phyloP scores from a whole-genome alignment of 2,329 filamentous ascomycete genomes.

The Stagonosporopsis vannaccii region DNA sequence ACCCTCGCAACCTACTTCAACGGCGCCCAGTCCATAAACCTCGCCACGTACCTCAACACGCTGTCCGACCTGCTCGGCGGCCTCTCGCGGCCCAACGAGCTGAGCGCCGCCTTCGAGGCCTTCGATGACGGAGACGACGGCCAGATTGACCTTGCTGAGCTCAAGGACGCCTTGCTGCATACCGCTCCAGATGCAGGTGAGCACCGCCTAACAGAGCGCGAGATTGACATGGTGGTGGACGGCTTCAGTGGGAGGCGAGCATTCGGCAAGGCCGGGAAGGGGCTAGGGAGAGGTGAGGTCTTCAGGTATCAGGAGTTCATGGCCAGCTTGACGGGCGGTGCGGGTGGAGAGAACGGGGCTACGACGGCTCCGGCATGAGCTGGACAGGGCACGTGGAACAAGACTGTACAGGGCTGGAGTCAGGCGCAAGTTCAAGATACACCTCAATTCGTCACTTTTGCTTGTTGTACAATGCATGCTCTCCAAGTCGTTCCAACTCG shows the following conservation, averaged over 20 bases:
- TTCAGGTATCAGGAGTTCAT: conserved; percentile 96
- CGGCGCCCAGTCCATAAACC: conserved; percentile 74
- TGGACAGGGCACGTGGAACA: background rate
- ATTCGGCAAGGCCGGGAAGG: conserved; percentile 70
- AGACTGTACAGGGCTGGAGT: background rate
- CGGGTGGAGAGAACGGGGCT: conserved; percentile 30
- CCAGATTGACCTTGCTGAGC: conserved; percentile 82
- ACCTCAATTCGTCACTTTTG: background rate
- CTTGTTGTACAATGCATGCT: too few relatives aligned
- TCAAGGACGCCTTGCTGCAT: conserved; percentile 82
- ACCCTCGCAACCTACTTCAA: conserved; percentile 84
- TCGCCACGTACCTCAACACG: conserved; percentile 85
- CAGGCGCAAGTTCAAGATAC: background rate
- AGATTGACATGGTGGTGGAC: conserved; percentile 86
- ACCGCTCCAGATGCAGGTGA: conserved; percentile 72
- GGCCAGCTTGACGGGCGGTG: conserved; percentile 54
- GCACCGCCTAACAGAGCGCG: conserved; percentile 52
- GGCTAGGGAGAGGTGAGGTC: conserved; percentile 74
- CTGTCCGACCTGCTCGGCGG: conserved; percentile 76
- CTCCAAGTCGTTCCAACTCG: too few relatives aligned
- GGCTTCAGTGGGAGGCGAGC: conserved; percentile 86
- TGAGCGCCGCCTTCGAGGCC: conserved; percentile 88
- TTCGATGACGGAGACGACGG: conserved; percentile 97
- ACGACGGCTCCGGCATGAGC: conserved; percentile 22
- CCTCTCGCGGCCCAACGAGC: conserved; percentile 78